Evolutionary conservation across 768 basidiomycete genomes (phyloP), one percentile per base, ranked within the genome.

Genomic region (Russula emetica): DNA sequence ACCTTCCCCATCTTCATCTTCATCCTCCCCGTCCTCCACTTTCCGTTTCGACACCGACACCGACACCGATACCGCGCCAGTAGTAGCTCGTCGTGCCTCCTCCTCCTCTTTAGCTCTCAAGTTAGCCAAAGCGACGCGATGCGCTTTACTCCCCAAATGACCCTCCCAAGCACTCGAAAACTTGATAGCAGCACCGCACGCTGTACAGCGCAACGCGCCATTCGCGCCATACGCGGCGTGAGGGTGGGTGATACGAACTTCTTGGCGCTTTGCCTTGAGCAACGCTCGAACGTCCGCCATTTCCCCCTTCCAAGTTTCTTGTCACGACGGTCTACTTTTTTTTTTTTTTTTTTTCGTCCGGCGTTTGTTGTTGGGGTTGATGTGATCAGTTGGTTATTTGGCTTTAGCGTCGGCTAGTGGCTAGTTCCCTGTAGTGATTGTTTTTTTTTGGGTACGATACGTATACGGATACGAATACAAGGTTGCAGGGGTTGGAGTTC

Each of bases 81-180:
- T 9, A 32, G 32, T 9, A 1, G 8, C 9, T 32, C 44, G 20
- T 45, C 20, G 20, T 45, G 38, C 44, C 6, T 20, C 75, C 62
- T 86, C 83, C 67, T 85, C 80, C 70, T 85, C 84, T 65, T 79
- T 82, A 50, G 85, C 70, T 18, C 24, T 59, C 38, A 64, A 32
- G 20, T 82, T 81, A 13, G 79, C 78, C 20, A 86, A 84, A 70
- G 83, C 86, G 45, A 79, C 85, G 38, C 91, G 84, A 72, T 94
- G 91, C 1, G 74, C 74, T 75, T 93, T 93, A 76, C 87, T 90
- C 14, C 87, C 90, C 22, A 94, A 72, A 74, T 94, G 91, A 24
- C 91, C 90, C 63, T 91, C 85, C 91, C 91, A 94, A n/a, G 88
- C 87, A 28, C 87, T 83, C 3, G 88, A 81, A 70, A 91, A 84